Percentiles rank a stretch among this genome's conserved stretches.
phyloP scores from a whole-genome alignment of 805 yeast species.

The Lachancea meyersii region DNA sequence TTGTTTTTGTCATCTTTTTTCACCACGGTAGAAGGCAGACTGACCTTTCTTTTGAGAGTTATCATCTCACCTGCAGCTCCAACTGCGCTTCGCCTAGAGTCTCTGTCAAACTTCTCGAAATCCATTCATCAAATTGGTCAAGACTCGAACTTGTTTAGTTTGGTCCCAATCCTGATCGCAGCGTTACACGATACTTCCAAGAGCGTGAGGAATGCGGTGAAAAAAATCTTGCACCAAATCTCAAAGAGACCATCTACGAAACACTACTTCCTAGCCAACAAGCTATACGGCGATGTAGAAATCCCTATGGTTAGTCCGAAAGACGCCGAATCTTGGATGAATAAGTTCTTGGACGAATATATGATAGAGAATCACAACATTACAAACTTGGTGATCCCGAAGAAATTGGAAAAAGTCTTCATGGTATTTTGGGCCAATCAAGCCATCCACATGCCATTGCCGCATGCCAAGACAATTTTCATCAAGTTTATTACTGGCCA shows the following conservation, averaged over 20 bases:
- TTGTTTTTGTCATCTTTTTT: slow-evolving; percentile 35
- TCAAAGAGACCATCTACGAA: slow-evolving; percentile 34
- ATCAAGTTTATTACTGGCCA: slow-evolving; percentile 40
- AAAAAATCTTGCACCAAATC: slow-evolving; percentile 36
- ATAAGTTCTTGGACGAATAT: slow-evolving; percentile 39
- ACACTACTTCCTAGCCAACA: slow-evolving; percentile 45
- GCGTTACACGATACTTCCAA: slow-evolving; percentile 48
- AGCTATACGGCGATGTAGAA: slow-evolving; percentile 48
- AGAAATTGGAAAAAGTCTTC: slow-evolving; percentile 52
- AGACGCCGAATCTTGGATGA: slow-evolving; percentile 48
- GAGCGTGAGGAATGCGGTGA: slow-evolving; percentile 43
- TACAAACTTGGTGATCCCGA: slow-evolving; percentile 38
- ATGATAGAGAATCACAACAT: slow-evolving; percentile 47
- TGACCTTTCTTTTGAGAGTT: slow-evolving; percentile 57
- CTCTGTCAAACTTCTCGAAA: slow-evolving; percentile 40
- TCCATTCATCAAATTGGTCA: slow-evolving; percentile 33
- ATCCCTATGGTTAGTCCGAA: slow-evolving; percentile 56
- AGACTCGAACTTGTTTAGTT: slow-evolving; percentile 41
- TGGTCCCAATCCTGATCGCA: slow-evolving; percentile 53
- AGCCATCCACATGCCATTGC: slow-evolving; percentile 45
- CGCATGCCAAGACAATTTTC: slow-evolving; percentile 50
- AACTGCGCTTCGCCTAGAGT: slow-evolving; percentile 44
- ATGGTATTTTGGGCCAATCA: slow-evolving; percentile 67
- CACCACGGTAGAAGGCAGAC: slow-evolving; percentile 36
- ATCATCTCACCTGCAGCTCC: slow-evolving; percentile 56